A percentile compares a stretch with the other conserved stretches of the same genome.
Evolutionary conservation across 2,329 filamentous ascomycete genomes (phyloP).

Genomic region (Knufia fluminis): DNA sequence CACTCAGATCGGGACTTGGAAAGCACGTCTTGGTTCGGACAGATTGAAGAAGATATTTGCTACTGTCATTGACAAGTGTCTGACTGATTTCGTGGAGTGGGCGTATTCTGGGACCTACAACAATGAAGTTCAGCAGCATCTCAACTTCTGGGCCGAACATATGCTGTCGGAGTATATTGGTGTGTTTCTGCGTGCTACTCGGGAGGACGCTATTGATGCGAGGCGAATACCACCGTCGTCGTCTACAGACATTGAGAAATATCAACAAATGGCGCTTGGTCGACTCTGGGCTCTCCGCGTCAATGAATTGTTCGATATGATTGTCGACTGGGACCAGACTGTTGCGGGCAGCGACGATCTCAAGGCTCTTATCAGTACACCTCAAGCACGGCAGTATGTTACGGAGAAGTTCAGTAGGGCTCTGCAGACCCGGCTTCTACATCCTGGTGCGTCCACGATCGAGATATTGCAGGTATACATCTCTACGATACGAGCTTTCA

Average conservation of each 20-base stretch:
- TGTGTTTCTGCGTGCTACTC: conserved; percentile 32
- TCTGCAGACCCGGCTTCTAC: conserved; percentile 47
- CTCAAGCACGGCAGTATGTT: conserved; percentile 46
- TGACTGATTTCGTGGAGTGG: conserved; percentile 47
- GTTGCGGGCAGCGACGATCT: conserved; percentile 52
- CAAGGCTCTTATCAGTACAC: conserved; percentile 46
- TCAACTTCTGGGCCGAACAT: conserved; percentile 48
- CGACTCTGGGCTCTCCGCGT: conserved; percentile 48
- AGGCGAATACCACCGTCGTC: conserved; percentile 28
- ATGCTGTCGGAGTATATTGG: conserved; percentile 45
- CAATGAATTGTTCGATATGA: conserved; percentile 51
- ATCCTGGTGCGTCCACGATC: conserved; percentile 56
- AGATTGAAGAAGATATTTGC: conserved; percentile 50
- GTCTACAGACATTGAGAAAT: conserved; percentile 45
- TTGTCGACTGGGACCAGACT: conserved; percentile 52
- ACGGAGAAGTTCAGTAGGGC: conserved; percentile 46
- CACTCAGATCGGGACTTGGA: conserved; percentile 12
- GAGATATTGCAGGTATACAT: conserved; percentile 61
- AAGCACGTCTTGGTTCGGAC: conserved; percentile 39
- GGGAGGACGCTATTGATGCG: conserved; percentile 12
- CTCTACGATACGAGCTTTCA: conserved; percentile 56
- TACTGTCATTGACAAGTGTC: conserved; percentile 47
- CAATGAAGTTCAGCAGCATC: conserved; percentile 37
- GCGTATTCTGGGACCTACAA: conserved; percentile 52
- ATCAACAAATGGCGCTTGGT: conserved; percentile 46